Conservation (phyloP, 1,139 yeast species). For the Hansenula sp. region DNA sequence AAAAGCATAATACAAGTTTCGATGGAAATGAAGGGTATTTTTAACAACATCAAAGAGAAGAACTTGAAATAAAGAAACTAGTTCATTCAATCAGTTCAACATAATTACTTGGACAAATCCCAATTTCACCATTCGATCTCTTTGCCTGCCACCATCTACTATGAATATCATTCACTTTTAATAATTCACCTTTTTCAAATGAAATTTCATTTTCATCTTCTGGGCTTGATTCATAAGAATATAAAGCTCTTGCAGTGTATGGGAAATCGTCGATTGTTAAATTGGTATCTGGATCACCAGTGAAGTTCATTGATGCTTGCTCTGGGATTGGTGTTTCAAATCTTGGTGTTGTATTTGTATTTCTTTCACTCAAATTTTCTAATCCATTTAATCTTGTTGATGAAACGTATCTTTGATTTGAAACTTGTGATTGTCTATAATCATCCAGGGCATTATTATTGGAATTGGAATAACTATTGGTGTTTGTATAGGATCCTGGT, state of each 20-base stretch:
- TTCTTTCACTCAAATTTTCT: slow-evolving; percentile 27
- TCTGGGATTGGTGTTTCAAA: slow-evolving; percentile 17
- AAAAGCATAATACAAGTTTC: no score
- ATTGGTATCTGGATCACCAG: slow-evolving; percentile 14
- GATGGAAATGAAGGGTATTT: no score
- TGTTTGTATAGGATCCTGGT: slow-evolving; percentile 8
- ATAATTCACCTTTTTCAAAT: slow-evolving; percentile 82
- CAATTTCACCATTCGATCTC: slow-evolving; percentile 85
- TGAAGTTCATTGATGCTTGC: neutral
- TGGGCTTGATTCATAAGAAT: slow-evolving; percentile 87
- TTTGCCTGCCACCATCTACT: slow-evolving; percentile 99
- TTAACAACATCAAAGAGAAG: no score
- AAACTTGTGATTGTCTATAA: slow-evolving; percentile 15
- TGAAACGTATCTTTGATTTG: slow-evolving; percentile 28
- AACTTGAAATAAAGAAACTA: neutral
- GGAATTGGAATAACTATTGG: slow-evolving; percentile 4
- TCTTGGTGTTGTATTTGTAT: slow-evolving; percentile 6
- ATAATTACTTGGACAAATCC: slow-evolving; percentile 95
- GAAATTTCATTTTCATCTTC: slow-evolving; percentile 93
- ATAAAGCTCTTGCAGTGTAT: slow-evolving; percentile 82
- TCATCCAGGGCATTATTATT: slow-evolving; percentile 4
- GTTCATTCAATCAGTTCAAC: slow-evolving; percentile 58
- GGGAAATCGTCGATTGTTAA: slow-evolving; percentile 51
- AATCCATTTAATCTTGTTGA: slow-evolving; percentile 35
- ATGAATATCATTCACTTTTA: slow-evolving; percentile 88